Evolutionary conservation across 2,329 filamentous ascomycete genomes (phyloP).

Genomic region (Cladobotryum protrusum): DNA sequence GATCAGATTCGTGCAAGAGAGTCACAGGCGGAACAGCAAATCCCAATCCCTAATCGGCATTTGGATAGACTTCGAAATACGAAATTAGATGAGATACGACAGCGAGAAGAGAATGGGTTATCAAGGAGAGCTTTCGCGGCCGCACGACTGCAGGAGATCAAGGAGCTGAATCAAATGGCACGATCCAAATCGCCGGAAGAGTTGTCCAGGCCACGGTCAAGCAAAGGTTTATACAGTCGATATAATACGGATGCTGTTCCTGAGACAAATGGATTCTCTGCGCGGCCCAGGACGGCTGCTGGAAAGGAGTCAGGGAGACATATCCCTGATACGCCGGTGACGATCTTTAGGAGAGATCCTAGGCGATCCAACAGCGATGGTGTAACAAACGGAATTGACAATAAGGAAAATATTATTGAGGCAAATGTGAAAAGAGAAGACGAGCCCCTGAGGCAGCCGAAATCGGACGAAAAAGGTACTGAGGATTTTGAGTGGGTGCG

Average conservation of each 20-base stretch:
- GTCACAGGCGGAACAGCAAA: slow-evolving; percentile 24
- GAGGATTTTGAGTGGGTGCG: slow-evolving; percentile 46
- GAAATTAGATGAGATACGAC: slow-evolving; percentile 44
- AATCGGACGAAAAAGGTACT: slow-evolving; percentile 18
- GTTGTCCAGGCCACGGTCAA: slow-evolving; percentile 21
- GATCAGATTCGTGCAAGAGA: slow-evolving; percentile 33
- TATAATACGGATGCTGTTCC: neutral
- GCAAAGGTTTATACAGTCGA: neutral
- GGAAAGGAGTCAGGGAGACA: slow-evolving; percentile 24
- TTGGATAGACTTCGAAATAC: slow-evolving; percentile 31
- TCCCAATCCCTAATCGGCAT: slow-evolving; percentile 25
- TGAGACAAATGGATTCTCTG: slow-evolving; percentile 16
- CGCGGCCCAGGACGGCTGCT: slow-evolving; percentile 20
- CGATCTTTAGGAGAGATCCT: slow-evolving; percentile 29
- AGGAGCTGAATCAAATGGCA: slow-evolving; percentile 42
- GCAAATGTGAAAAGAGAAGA: neutral
- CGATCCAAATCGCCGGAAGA: slow-evolving; percentile 39
- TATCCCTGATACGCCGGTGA: slow-evolving; percentile 35
- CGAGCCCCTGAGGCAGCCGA: neutral
- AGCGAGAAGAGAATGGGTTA: slow-evolving; percentile 36
- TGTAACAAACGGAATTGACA: neutral
- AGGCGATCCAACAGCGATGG: neutral
- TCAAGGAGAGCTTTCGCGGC: slow-evolving; percentile 43
- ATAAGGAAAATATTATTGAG: neutral
- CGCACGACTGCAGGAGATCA: slow-evolving; percentile 47